Evolutionary conservation across 2,329 filamentous ascomycete species (phyloP).

Genomic region (Boeremia exigua): DNA sequence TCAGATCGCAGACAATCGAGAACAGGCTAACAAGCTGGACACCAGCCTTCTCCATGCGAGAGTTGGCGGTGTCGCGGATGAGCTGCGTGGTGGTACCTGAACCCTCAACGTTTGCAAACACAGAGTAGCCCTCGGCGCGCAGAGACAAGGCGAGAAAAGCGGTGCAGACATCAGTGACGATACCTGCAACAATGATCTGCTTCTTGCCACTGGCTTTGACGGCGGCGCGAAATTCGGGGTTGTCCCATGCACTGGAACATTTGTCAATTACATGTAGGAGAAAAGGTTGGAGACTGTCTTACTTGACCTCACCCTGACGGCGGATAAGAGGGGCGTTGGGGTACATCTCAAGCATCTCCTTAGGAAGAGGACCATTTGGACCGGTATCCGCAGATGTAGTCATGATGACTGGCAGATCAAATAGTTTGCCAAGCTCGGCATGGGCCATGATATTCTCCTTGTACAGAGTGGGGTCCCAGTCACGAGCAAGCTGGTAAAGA

Average conservation of each 20-base stretch:
- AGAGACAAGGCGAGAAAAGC: conserved; percentile 76
- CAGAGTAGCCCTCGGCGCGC: conserved; percentile 72
- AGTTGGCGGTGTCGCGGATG: conserved; percentile 68
- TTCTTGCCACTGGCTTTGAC: conserved; percentile 69
- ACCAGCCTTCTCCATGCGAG: conserved; percentile 70
- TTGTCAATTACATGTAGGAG: conserved; percentile 7
- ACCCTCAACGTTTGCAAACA: conserved; percentile 76
- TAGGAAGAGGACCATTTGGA: conserved; percentile 73
- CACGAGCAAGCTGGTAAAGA: conserved; percentile 65
- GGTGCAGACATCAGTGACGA: conserved; percentile 78
- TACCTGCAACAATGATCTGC: conserved; percentile 75
- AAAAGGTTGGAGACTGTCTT: neutral
- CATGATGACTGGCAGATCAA: conserved; percentile 72
- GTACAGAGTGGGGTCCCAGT: conserved; percentile 71
- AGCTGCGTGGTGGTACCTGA: conserved; percentile 69
- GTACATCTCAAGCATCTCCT: conserved; percentile 72
- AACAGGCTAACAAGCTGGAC: conserved; percentile 70
- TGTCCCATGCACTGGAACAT: conserved; percentile 70
- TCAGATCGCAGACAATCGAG: conserved; percentile 69
- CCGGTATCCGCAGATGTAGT: conserved; percentile 73
- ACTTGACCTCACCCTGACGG: conserved; percentile 73
- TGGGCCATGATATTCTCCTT: conserved; percentile 72
- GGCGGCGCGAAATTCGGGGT: conserved; percentile 69
- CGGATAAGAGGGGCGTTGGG: conserved; percentile 70
- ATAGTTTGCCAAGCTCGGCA: conserved; percentile 68